Percentiles rank a stretch among this genome's conserved stretches.
phyloP scores from a whole-genome alignment of 208 protist genomes.

The Trypanosoma lewisi region DNA sequence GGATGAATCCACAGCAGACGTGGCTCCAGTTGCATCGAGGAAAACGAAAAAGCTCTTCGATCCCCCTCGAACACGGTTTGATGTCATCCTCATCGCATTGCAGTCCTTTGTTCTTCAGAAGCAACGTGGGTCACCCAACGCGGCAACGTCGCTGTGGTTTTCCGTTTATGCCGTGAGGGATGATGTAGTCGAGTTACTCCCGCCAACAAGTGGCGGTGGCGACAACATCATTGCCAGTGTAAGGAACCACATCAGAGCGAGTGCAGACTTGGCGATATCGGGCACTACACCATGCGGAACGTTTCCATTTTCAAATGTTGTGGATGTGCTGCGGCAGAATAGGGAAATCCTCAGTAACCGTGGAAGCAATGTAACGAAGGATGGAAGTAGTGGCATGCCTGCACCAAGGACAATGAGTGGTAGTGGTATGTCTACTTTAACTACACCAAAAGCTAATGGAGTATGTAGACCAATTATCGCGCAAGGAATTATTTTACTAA shows the following conservation, averaged over 20 bases:
- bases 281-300: neutral
- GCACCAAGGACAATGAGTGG: neutral
- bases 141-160: conserved; percentile 26
- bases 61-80: conserved; percentile 31
- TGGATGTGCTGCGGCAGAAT: conserved; percentile 15
- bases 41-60: conserved; percentile 1
- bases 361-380: too few species aligned
- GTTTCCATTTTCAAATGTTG: conserved; percentile 27
- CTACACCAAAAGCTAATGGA: neutral
- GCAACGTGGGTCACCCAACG: conserved; percentile 25
- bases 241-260: conserved; percentile 10
- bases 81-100: conserved; percentile 35
- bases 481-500: conserved; percentile 51
- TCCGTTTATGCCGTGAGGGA: conserved; percentile 38
- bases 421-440: neutral
- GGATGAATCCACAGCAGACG: neutral
- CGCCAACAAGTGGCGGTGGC: conserved; percentile 12
- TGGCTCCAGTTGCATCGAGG: neutral
- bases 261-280: neutral
- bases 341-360: neutral
- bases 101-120: conserved; percentile 43
- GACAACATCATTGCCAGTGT: conserved; percentile 11
- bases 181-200: conserved; percentile 27
- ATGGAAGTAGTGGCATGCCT: neutral
- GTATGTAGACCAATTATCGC: conserved; percentile 20